These are phyloP conservation scores for button mushroom (Agaricus bisporus) DNA, from an alignment of 768 basidiomycete genomes.

Conservation along the genomic window DNA sequence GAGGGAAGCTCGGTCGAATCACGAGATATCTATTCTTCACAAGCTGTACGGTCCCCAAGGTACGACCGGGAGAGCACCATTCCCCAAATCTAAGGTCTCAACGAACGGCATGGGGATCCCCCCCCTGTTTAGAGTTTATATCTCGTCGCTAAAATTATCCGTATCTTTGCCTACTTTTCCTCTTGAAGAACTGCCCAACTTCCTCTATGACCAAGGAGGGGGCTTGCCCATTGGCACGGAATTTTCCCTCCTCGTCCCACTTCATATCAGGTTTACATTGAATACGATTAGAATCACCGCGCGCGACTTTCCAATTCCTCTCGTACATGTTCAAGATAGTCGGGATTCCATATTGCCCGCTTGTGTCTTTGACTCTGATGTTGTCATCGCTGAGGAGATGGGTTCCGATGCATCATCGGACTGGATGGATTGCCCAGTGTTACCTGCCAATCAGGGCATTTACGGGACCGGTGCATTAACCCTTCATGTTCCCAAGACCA, in stretches of 20 bases:
- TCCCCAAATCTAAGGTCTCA: conserved; percentile 40
- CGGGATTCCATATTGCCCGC: conserved; percentile 27
- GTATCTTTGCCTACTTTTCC: conserved; percentile 59
- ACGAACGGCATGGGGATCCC: conserved; percentile 29
- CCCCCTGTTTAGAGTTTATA: conserved; percentile 65
- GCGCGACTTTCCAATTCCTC: conserved; percentile 85
- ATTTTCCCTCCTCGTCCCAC: conserved; percentile 77
- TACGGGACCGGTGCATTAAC: conserved; percentile 47
- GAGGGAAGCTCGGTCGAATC: conserved; percentile 38
- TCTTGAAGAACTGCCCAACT: conserved; percentile 46
- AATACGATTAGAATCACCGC: conserved; percentile 55
- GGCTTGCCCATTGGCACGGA: conserved; percentile 64
- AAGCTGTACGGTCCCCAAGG: conserved; percentile 34
- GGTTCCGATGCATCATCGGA: conserved; percentile 60
- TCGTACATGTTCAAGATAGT: conserved; percentile 39
- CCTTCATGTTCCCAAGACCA: conserved; percentile 76
- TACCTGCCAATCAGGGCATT: conserved; percentile 47
- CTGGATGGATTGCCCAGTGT: conserved; percentile 65
- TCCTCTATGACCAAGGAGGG: conserved; percentile 59
- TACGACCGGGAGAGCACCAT: conserved; percentile 19
- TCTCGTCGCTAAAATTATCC: conserved; percentile 53
- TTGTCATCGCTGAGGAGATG: conserved; percentile 87
- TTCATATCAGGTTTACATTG: conserved; percentile 70
- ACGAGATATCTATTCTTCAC: conserved; percentile 41
- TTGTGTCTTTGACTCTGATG: conserved; percentile 65